Conservation (phyloP, 164 flowering plant species). For the Annona squamosa region DNA sequence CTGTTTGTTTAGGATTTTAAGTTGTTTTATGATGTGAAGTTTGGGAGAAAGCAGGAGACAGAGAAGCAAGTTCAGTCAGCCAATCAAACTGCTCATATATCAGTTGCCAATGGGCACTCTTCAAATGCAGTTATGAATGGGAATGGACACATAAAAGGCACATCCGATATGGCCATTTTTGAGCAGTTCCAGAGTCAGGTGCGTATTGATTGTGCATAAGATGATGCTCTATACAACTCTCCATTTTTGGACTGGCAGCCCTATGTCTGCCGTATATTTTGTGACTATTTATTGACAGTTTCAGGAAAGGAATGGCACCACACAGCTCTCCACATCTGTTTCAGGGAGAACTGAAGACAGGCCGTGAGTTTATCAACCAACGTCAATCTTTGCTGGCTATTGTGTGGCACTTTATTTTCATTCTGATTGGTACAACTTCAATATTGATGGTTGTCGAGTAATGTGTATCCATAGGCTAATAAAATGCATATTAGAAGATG, state of each 20-base stretch:
- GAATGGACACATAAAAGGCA: slow-evolving; percentile 34
- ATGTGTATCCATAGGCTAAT: neutral
- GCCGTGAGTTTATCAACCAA: slow-evolving; percentile 15
- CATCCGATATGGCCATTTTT: slow-evolving; percentile 62
- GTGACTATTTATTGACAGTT: slow-evolving; percentile 3
- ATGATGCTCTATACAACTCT: neutral
- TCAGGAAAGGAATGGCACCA: slow-evolving; percentile 14
- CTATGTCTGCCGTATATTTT: neutral
- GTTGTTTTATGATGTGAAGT: slow-evolving; percentile 79
- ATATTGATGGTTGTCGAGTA: neutral
- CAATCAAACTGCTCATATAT: slow-evolving; percentile 13
- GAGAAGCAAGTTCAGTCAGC: slow-evolving; percentile 19
- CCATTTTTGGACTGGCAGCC: neutral
- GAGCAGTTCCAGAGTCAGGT: slow-evolving; percentile 77
- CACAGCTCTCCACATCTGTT: slow-evolving; percentile 13
- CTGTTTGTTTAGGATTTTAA: slow-evolving; percentile 59
- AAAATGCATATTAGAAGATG: neutral
- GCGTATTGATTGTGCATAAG: slow-evolving; percentile 3
- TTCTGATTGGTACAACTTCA: neutral
- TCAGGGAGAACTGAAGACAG: slow-evolving; percentile 15
- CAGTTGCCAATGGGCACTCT: slow-evolving; percentile 33
- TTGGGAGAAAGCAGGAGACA: slow-evolving; percentile 66
- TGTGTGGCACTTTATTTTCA: too few relatives aligned
- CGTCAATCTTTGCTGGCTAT: neutral
- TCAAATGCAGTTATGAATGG: slow-evolving; percentile 33